Conservation (phyloP, 1,139 yeast species). For the Debaryomycetaceae sp. region DNA sequence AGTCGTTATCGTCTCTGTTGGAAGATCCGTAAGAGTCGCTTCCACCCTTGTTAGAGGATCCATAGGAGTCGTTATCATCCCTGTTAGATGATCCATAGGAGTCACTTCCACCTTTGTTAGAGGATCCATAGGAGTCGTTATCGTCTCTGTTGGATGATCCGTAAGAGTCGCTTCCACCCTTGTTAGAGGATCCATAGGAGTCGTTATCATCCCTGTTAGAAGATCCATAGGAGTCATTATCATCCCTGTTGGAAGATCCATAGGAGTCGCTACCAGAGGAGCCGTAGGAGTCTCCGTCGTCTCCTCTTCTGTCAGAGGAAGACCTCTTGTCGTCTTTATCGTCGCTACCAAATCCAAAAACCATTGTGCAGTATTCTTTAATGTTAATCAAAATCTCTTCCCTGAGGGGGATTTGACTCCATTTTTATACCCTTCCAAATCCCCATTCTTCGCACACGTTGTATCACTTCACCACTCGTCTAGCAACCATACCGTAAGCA, state of each 20-base stretch:
- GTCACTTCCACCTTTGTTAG: constrained; percentile 13
- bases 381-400: too few species aligned
- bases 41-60: constrained; percentile 12
- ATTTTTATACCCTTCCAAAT: not conserved
- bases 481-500: not conserved
- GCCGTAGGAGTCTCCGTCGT: constrained; percentile 2
- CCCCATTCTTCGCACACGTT: not conserved
- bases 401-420: not conserved
- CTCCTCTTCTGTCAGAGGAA: constrained; percentile 1
- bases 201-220: constrained; percentile 7
- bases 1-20: constrained; percentile 11
- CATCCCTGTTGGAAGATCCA: constrained; percentile 10
- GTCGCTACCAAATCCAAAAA: constrained; percentile 26
- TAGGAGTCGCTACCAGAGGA: constrained; percentile 9
- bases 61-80: constrained; percentile 10
- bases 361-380: constrained; percentile 17
- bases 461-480: not conserved
- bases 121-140: constrained; percentile 15
- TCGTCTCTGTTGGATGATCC: constrained; percentile 15
- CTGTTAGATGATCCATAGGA: constrained; percentile 16
- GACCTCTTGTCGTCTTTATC: constrained; percentile 11
- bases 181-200: constrained; percentile 11
- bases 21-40: constrained; percentile 16
- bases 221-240: constrained; percentile 4
- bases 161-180: constrained; percentile 13